Conservation (phyloP, 345 rosid species). For the Ceriops tagal region DNA sequence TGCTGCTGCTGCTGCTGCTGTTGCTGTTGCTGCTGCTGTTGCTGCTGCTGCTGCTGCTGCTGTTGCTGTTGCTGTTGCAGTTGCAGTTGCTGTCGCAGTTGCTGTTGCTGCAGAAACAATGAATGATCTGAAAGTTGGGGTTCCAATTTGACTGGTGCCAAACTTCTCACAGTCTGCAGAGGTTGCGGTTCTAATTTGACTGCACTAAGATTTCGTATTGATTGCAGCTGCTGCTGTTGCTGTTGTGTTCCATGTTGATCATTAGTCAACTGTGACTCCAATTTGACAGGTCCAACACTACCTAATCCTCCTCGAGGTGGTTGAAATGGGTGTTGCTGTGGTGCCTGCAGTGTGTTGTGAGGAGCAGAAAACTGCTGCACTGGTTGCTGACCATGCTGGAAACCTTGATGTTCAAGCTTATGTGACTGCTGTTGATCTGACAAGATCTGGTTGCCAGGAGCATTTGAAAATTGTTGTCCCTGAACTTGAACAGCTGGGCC, state of each 20-base stretch:
- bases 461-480: constrained; percentile 67
- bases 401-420: constrained; percentile 59
- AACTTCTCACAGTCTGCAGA: constrained; percentile 52
- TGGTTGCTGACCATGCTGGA: constrained; percentile 73
- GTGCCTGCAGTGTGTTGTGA: constrained; percentile 43
- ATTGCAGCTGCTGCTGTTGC: constrained; percentile 53
- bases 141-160: constrained; percentile 73
- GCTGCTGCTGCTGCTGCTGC: constrained; percentile 48
- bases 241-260: constrained; percentile 60
- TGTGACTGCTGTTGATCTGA: constrained; percentile 71
- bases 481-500: constrained; percentile 68
- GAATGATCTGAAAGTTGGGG: constrained; percentile 76
- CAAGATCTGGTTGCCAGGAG: constrained; percentile 55
- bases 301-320: constrained; percentile 59
- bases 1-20: constrained; percentile 70
- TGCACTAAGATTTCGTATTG: constrained; percentile 53
- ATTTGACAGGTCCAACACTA: constrained; percentile 70
- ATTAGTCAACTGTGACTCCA: constrained; percentile 68
- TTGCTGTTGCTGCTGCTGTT: constrained; percentile 67
- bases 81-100: constrained; percentile 56
- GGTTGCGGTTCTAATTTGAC: constrained; percentile 83
- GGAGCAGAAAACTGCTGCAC: constrained; percentile 60
- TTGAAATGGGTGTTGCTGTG: constrained; percentile 71
- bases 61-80: constrained; percentile 70
- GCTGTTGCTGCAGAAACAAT: constrained; percentile 74